Conservation (phyloP, 768 basidiomycete genomes). For the Macrolepiota albuminosa region DNA sequence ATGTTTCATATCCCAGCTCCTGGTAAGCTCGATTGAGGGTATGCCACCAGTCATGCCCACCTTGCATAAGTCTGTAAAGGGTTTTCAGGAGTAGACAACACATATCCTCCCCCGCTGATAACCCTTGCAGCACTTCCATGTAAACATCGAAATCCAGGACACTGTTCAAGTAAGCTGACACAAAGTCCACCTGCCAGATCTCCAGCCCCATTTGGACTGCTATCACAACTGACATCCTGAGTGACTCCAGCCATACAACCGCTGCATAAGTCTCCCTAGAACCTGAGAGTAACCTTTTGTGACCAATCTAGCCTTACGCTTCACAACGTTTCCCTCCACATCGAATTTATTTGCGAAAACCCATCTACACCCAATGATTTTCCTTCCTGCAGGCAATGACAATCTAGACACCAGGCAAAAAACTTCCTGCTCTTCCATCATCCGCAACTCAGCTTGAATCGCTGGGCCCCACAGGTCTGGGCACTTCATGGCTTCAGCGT, state of each 20-base stretch:
- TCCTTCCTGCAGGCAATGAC: neutral
- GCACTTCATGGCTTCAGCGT: too few species aligned
- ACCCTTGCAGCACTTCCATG: neutral
- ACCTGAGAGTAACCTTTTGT: neutral
- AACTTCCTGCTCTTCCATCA: neutral
- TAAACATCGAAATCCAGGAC: neutral
- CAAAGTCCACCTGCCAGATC: neutral
- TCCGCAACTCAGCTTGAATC: neutral
- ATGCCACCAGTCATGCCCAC: too few species aligned
- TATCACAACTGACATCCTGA: too few species aligned
- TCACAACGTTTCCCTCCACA: neutral
- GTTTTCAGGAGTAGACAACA: neutral
- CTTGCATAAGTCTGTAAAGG: too few species aligned
- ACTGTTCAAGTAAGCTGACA: neutral
- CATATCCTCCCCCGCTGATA: neutral
- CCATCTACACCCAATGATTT: neutral
- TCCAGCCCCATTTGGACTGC: neutral
- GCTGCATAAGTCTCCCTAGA: neutral
- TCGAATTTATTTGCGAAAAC: neutral
- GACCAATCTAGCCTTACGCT: neutral
- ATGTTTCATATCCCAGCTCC: neutral
- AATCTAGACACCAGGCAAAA: neutral
- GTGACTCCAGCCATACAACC: too few species aligned
- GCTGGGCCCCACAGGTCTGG: too few species aligned
- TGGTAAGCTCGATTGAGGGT: neutral